These are phyloP conservation scores for Psidium guajava DNA, from an alignment of 345 rosid species.

Conservation along the genomic window DNA sequence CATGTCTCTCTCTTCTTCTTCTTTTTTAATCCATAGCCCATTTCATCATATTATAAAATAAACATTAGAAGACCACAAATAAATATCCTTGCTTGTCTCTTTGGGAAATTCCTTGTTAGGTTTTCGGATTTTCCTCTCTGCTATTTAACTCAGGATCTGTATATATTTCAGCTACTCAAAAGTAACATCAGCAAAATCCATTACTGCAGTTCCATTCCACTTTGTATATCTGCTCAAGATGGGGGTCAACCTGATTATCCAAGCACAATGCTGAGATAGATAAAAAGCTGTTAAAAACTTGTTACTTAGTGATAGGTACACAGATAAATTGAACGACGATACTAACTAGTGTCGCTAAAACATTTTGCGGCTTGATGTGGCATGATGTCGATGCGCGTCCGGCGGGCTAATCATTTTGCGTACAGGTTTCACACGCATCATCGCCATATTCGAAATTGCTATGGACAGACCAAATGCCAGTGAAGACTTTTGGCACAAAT, in stretches of 20 bases:
- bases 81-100: not conserved
- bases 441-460: not conserved
- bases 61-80: not conserved
- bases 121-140: not conserved
- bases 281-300: not conserved
- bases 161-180: not conserved
- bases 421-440: not conserved
- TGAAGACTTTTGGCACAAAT: not conserved
- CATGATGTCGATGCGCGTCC: accelerated
- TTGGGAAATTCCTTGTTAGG: not conserved
- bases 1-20: not conserved
- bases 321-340: not conserved
- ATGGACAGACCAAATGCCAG: not conserved
- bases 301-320: not conserved
- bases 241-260: not conserved
- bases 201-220: not conserved
- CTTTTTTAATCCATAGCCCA: not conserved
- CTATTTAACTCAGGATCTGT: not conserved
- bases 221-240: not conserved
- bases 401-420: not conserved
- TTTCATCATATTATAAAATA: not conserved
- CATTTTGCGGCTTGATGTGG: not conserved
- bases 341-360: not conserved
- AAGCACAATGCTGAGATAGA: not conserved
- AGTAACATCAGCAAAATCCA: not conserved